Base-by-base conservation (phyloP, 1,284 basidiomycete genomes). In the Leccinum variabile region DNA sequence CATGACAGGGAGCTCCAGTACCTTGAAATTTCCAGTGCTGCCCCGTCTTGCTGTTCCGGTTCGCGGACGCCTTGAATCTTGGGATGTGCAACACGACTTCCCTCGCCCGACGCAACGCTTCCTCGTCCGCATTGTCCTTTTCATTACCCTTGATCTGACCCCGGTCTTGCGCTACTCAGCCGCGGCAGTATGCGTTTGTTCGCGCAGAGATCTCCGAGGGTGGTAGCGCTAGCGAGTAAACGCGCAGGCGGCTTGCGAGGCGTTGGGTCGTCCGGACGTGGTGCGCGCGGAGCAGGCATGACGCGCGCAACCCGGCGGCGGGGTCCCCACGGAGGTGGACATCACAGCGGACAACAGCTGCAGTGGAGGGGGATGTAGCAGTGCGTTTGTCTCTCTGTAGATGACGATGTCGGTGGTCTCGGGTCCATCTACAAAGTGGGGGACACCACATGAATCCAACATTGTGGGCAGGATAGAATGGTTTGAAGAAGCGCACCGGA, bases 221-320 rank as follows among this genome's bases (percentile, higher is more conserved):
- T 72, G 41, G 69, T 69, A n/a, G 67, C 2, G 25, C 49, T 69
- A 18, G 61, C 63, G 50, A 70, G 78, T 67, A 63, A 72, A 18
- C 68, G 67, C 16, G 68, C 64, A 3, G 87, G 86, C 0, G 88
- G 87, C 49, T 81, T 79, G 18, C 90, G 87, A 8, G 89, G 90
- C 2, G 85, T 90, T 0, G 88, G 90, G 64, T 92, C 90, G 66
- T 92, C 90, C 0, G 90, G 90, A 33, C 90, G 80, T 3, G 90
- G 89, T 1, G 65, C 73, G 18, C 65, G 76, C 37, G 69, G 79
- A 0, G 75, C 77, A 28, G 81, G 76, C 8, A 80, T 77, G 62
- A 91, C 80, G 25, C 87, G 83, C 0, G 85, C 87, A 6, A 87
- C 89, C 18, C 79, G 71, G 71, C 79, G 71, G 71, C 22, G 63